A percentile compares a stretch with the other conserved stretches of the same genome.
phyloP scores from a whole-genome alignment of 2,329 filamentous ascomycete species.

The Monilinia vaccinii-corymbosi region DNA sequence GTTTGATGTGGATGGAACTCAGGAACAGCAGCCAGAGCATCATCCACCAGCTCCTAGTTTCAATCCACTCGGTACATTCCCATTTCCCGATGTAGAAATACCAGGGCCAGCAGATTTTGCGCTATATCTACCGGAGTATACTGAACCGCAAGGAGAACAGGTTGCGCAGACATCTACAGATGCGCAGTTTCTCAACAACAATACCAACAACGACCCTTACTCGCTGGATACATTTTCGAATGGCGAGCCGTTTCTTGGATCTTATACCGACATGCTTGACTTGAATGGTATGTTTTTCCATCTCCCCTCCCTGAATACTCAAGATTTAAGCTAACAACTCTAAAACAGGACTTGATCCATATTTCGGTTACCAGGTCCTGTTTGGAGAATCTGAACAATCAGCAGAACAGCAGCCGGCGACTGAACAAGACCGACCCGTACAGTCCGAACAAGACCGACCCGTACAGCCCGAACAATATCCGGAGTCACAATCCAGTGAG shows the following conservation, averaged over 20 bases:
- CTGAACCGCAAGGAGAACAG: background rate
- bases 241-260: background rate
- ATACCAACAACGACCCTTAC: background rate
- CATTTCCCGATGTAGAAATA: background rate
- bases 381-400: background rate
- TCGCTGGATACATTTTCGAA: background rate
- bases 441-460: too few relatives aligned
- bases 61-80: background rate
- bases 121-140: too few relatives aligned
- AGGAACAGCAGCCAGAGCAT: background rate
- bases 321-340: background rate
- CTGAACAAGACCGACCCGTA: too few relatives aligned
- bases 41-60: background rate
- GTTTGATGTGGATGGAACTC: background rate
- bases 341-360: background rate
- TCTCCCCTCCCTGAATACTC: too few relatives aligned
- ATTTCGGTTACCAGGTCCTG: fast-evolving
- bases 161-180: background rate
- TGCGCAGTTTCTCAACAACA: background rate
- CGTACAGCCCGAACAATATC: too few relatives aligned
- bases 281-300: background rate
- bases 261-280: background rate
- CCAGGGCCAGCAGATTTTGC: background rate
- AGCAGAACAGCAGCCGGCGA: background rate
- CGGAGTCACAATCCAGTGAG: background rate